Evolutionary conservation across 371 early-diverging fungal genomes (phyloP).

Genomic region (Rhizomucor miehei): DNA sequence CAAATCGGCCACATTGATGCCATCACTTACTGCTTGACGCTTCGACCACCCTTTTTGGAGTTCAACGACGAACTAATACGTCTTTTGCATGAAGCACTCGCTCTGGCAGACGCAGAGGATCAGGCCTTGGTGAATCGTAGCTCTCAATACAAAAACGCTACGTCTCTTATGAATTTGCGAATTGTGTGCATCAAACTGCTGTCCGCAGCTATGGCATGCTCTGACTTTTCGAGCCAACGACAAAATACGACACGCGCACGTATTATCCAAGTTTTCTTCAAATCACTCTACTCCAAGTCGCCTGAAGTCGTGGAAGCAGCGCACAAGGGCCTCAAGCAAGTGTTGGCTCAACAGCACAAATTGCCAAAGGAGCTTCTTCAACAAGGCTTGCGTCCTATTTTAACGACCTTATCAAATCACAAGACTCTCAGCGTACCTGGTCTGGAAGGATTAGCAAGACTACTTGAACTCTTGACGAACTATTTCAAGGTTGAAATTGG

Average conservation of each 20-base stretch:
- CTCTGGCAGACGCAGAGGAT: constrained; percentile 97
- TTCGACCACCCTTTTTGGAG: constrained; percentile 87
- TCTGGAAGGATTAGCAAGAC: constrained; percentile 90
- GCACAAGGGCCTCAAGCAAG: constrained; percentile 89
- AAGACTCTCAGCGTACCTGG: constrained; percentile 89
- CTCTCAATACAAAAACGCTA: constrained; percentile 79
- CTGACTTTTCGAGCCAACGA: constrained; percentile 74
- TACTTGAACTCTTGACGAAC: constrained; percentile 90
- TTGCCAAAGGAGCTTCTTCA: constrained; percentile 96
- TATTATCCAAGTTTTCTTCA: constrained; percentile 97
- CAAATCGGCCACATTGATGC: constrained; percentile 98
- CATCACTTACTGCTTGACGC: constrained; percentile 90
- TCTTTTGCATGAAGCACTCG: constrained; percentile 89
- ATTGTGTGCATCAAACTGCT: constrained; percentile 95
- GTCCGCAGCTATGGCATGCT: constrained; percentile 87
- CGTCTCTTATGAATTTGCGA: constrained; percentile 81
- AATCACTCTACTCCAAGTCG: constrained; percentile 89
- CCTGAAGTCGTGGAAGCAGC: constrained; percentile 94
- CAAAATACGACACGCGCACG: constrained; percentile 79
- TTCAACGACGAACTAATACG: constrained; percentile 93
- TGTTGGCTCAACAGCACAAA: constrained; percentile 83
- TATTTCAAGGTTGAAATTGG: constrained; percentile 99
- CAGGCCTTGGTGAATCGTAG: constrained; percentile 87
- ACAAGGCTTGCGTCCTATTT: constrained; percentile 91
- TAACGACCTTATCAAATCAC: constrained; percentile 92